Evolutionary conservation across 1,284 basidiomycete species (phyloP), one percentile per base, ranked within the genome.

Genomic region (Rhodotorula sp.): DNA sequence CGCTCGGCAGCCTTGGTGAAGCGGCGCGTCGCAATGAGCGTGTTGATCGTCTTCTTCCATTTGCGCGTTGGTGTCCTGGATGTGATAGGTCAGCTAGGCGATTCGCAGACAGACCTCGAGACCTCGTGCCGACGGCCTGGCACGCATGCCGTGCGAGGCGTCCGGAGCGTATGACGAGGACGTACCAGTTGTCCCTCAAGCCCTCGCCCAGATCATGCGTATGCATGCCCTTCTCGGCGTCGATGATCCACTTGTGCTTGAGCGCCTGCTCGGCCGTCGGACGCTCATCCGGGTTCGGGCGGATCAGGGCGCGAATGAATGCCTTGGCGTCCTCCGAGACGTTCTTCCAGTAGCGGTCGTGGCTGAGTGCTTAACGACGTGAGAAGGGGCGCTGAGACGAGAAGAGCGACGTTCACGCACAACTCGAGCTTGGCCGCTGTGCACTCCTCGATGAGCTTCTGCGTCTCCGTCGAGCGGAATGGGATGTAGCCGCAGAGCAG

Each of bases 331-430:
- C 86, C 5, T 83, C 78, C 4, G 89, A 91, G 46, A 97, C 88
- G 74, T 96, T 95, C 80, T 88, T 88, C 96, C 96, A 99, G 78
- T 95, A 98, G 50, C 89, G 87, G 42, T 95, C 91, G 78, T 96
- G 92, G 81, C 70, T 73, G 58, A 41, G 17, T 13, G 10, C 10
- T 3, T 13, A 54, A 7, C 41, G 7, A 21, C 50, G 44, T 5
- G 7, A 8, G 27, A 14, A 34, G 12, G 8, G 25, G 5, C 12
- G 19, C n/a, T 57, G 21, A 41, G n/a, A 8, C 34, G 17, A 46
- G 16, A 52, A 19, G 17, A 8, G 2, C n/a, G 10, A 5, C 19
- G 7, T 19, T 9, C 9, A 64, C 72, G 64, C 25, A 74, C 76
- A 98, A 98, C 77, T 91, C 89, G 64, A 98, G 87, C 77, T 88